Base-by-base conservation (phyloP, 306 rosid species). In the Astragalus membranaceus region DNA sequence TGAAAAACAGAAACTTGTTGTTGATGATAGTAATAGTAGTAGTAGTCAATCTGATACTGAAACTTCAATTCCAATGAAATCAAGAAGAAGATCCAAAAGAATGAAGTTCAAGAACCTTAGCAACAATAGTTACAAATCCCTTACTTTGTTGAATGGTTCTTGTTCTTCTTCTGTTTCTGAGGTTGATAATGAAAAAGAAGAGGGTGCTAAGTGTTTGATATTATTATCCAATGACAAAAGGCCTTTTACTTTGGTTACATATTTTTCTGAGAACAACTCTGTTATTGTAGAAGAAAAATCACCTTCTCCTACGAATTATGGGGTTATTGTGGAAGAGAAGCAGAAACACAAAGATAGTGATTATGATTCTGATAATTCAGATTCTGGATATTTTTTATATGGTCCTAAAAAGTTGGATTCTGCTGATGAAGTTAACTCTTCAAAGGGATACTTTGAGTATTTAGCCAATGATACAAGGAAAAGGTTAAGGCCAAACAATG, bases 171-270 rank as follows among this genome's bases (percentile, higher is more conserved):
- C 84, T 67, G 58, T 79, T 8, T 84, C 92, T 0, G 89, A 84
- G 68, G 80, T 80, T 43, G 92, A 89, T 61, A 86, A 79, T 32
- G 89, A 83, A 7, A 87, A 78, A 50, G 86, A 84, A 72, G 94
- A 90, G 64, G 96, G 83, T 36, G 97, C 97, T 11, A 69, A 72
- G 75, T 79, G 92, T 49, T 85, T 93, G 86, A 87, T 93, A 86
- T 47, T 88, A 83, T 30, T 93, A 79, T 93, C 97, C 36, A 83
- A n/a, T 14, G 65, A 59, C 4, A 81, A 59, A 76, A 76, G 82
- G 51, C 79, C 79, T 47, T 68, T 83, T 73, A 66, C 79, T 74
- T 78, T 87, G 46, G 53, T 77, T 41, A 80, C 81, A 5, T 93
- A 90, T 6, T 88, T 96, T 76, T 93, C 94, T 14, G 89, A 87